Conservation (phyloP, 306 rosid species). For the Adenanthera pavonina region DNA sequence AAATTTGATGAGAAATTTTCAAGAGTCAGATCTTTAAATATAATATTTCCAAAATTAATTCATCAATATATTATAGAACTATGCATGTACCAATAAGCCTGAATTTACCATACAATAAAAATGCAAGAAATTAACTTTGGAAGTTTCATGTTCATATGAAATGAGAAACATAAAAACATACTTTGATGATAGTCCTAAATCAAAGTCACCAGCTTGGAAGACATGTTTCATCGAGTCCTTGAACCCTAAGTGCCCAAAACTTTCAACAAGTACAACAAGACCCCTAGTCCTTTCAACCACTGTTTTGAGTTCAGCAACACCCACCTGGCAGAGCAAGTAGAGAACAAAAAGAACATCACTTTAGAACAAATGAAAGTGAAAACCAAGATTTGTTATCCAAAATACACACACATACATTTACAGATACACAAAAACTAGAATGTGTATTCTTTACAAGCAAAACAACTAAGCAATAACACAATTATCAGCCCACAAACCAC, state of each 20-base stretch:
- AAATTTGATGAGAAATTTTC: too few species aligned
- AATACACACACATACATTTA: background rate
- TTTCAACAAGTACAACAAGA: conserved; percentile 42
- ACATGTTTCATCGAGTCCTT: conserved; percentile 83
- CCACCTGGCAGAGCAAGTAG: conserved; percentile 64
- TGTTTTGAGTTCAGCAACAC: conserved; percentile 54
- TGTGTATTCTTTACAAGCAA: too few species aligned
- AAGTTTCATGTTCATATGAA: conserved; percentile 12
- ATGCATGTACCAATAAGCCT: too few species aligned
- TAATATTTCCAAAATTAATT: too few species aligned
- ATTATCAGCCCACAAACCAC: too few species aligned
- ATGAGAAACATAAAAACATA: conserved; percentile 34
- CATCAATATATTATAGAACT: background rate
- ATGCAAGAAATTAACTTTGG: conserved; percentile 5
- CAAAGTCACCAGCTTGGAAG: conserved; percentile 34
- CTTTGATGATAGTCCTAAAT: too few species aligned
- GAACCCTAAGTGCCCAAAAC: conserved; percentile 91
- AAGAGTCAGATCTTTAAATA: too few species aligned
- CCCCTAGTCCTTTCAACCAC: too few species aligned
- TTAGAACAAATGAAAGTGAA: conserved; percentile 12
- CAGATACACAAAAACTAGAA: conserved; percentile 26
- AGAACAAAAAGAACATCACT: conserved; percentile 25
- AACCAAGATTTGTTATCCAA: background rate
- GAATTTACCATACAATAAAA: background rate
- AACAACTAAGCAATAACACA: too few species aligned